Base-by-base conservation (phyloP, 768 basidiomycete species). In the Tricholoma furcatifolium region DNA sequence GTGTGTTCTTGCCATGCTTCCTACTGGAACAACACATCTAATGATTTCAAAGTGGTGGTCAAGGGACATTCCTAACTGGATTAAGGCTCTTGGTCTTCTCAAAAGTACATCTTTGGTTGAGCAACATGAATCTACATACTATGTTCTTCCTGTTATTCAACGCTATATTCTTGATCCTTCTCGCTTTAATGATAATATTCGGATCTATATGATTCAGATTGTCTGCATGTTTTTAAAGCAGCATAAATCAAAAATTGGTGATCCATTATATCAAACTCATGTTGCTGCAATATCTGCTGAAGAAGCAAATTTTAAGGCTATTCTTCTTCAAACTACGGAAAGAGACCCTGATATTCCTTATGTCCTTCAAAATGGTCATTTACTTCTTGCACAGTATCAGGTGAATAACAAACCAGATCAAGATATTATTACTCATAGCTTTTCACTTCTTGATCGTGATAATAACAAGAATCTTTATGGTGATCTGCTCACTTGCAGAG, bases 1-100 rank as follows among this genome's bases (percentile, higher is more conserved):
- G 10, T 49, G 55, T 11, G 41, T 57, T 14, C 53, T 69, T 34
- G 57, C 65, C 11, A 45, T 66, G 44, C 58, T 68, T 9, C 66
- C 65, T 0, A 58, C 51, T 15, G 67, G 67, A 6, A 55, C 59
- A 14, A 41, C 43, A 12, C 39, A 48, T 2, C 14, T 49, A 4
- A 39, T 56, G 35, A 41, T 66, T 3, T 12, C 12, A 0, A 31
- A 47, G 41, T 56, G 50, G 56, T 50, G 49, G 49, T 47, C 50
- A n/a, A 40, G 46, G 3, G 15, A 14, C 11, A 10, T 64, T 8
- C 15, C 36, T 6, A 51, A 51, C 5, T 30, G 34, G 3, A 12
- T 31, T 12, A 44, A 36, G 1, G 55, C 61, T 10, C 23, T 61
- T 4, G 31, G 20, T 6, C 44, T 46, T 9, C 50, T 62, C 11